Evolutionary conservation across 2,329 filamentous ascomycete species (phyloP), one percentile per base, ranked within the genome.

Genomic region (Diaporthe helianthi): DNA sequence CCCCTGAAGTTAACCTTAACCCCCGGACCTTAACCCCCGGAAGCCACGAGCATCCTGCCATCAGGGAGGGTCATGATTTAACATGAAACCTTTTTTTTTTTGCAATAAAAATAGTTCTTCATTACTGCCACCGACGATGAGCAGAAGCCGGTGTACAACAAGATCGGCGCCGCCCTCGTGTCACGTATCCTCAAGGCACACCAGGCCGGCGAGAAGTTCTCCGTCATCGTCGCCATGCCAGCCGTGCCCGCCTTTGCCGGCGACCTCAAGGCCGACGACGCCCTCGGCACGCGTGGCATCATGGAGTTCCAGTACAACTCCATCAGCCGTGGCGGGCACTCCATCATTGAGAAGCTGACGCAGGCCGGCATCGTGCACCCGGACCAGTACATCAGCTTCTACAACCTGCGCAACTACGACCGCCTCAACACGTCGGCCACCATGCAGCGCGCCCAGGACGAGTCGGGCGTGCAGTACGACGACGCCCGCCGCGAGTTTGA

Each of bases 271-370:
- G 85, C 85, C 0, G 90, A 94, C 65, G 90, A 87, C 26, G 89
- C 91, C 10, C 83, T 95, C 1, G 91, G 92, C 26, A 96, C 93
- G 0, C 85, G 93, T 44, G 93, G 92, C 6, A 95, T 97, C 75
- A 94, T 96, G 91, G 92, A 96, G 77, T 95, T 92, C 78, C 93
- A 96, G 77, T 95, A 96, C 80, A 85, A 89, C 75, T 91, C 88
- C 64, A 96, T 96, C 80, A 92, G 89, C 78, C 88, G 92, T 44
- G 92, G 92, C 38, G 92, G 91, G 3, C 82, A 92, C 77, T 92
- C 89, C 69, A 96, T 97, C 77, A 90, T 94, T 76, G 92, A 94
- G 78, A 84, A 84, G 54, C 85, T 94, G 65, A 83, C 84, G 22
- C 83, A 86, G 67, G 85, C 86, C 38, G 92, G 92, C 10, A 85